Evolutionary conservation across 2,329 filamentous ascomycete species (phyloP).

Genomic region (Exophiala viscosa): DNA sequence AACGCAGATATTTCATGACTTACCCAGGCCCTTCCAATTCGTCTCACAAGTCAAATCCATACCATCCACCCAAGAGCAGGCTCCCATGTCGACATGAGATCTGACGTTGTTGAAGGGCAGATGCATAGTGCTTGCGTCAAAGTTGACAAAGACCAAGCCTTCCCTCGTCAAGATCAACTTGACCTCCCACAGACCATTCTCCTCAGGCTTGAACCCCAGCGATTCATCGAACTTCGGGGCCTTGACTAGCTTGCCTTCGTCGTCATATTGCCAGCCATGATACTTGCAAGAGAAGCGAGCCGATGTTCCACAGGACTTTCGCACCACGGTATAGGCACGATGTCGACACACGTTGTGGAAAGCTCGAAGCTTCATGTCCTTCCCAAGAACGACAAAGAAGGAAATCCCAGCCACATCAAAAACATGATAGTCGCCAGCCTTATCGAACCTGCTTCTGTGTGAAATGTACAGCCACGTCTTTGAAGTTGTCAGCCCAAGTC

Average conservation of each 20-base stretch:
- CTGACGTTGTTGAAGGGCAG: constrained; percentile 25
- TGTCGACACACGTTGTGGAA: constrained; percentile 64
- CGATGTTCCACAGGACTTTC: constrained; percentile 48
- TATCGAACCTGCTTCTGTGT: constrained; percentile 45
- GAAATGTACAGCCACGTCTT: constrained; percentile 36
- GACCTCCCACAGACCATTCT: constrained; percentile 51
- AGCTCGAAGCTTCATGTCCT: constrained; percentile 52
- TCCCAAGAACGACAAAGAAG: constrained; percentile 53
- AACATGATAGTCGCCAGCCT: constrained; percentile 55
- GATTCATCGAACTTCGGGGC: constrained; percentile 58
- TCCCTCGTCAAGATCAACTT: constrained; percentile 21
- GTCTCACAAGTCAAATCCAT: constrained; percentile 13
- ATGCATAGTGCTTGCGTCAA: constrained; percentile 24
- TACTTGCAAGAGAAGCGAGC: constrained; percentile 55
- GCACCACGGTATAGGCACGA: constrained; percentile 58
- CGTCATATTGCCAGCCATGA: constrained; percentile 61
- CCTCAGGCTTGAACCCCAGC: constrained; percentile 53
- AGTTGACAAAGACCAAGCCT: constrained; percentile 25
- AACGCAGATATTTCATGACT: neutral
- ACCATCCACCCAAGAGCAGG: constrained; percentile 17
- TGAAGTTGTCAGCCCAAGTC: constrained; percentile 3
- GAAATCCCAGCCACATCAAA: constrained; percentile 55
- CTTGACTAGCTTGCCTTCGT: constrained; percentile 56
- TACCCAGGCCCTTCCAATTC: constrained; percentile 26
- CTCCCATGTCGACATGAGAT: constrained; percentile 20